A percentile compares a stretch with the other conserved stretches of the same genome.
These are phyloP conservation scores for Carpinus fangiana DNA, from an alignment of 306 rosid genomes.

Conservation along the genomic window DNA sequence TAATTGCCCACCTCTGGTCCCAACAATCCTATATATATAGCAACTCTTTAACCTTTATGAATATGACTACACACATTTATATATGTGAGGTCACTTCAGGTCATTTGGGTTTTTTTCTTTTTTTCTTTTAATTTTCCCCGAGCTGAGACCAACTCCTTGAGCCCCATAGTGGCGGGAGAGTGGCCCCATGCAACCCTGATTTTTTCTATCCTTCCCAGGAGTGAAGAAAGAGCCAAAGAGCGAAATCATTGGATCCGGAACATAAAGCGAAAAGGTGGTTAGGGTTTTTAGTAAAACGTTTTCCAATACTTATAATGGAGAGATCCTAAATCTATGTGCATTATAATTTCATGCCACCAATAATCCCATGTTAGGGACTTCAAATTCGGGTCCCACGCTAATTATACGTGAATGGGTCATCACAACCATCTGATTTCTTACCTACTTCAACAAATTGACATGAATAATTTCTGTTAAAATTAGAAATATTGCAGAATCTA, in stretches of 20 bases:
- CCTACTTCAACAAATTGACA: constrained; percentile 20
- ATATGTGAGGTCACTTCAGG: constrained; percentile 29
- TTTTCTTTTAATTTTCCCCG: neutral
- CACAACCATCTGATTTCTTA: constrained; percentile 27
- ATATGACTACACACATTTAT: constrained; percentile 29
- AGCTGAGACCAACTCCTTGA: constrained; percentile 31
- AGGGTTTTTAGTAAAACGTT: constrained; percentile 36
- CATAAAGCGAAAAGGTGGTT: constrained; percentile 51
- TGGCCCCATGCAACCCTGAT: constrained; percentile 23
- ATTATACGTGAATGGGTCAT: constrained; percentile 27
- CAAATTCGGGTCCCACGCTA: constrained; percentile 32
- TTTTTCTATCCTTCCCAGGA: constrained; percentile 29
- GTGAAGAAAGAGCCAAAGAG: constrained; percentile 30
- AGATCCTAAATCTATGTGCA: constrained; percentile 36
- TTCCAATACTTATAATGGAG: constrained; percentile 31
- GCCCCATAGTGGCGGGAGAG: constrained; percentile 34
- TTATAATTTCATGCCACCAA: constrained; percentile 24
- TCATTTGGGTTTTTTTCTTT: constrained; percentile 20
- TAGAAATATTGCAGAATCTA: neutral
- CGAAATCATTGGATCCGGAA: constrained; percentile 66
- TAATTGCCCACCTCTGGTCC: constrained; percentile 38
- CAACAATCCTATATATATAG: constrained; percentile 26
- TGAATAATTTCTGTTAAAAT: neutral
- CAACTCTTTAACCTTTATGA: constrained; percentile 36
- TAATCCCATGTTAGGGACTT: constrained; percentile 34